These are phyloP conservation scores for Rhododendron mucronatum DNA, from an alignment of 148 eudicot genomes.

Conservation along the genomic window DNA sequence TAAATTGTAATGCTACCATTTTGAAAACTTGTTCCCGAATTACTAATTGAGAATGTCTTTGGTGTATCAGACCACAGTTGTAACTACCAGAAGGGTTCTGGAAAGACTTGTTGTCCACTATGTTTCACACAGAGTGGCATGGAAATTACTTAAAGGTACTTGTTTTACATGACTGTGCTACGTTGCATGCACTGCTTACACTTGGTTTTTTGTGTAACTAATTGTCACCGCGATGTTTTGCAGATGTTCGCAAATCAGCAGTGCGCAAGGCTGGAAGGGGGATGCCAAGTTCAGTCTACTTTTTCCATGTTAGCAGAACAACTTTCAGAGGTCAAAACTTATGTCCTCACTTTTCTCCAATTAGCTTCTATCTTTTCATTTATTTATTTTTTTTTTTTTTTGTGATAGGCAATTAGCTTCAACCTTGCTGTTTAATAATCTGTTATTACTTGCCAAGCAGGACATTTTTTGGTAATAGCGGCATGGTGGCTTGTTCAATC, in stretches of 20 bases:
- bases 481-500: constrained; percentile 95
- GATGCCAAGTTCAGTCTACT: constrained; percentile 55
- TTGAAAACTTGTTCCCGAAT: background rate
- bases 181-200: background rate
- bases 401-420: background rate
- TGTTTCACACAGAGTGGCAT: constrained; percentile 79
- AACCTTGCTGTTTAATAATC: background rate
- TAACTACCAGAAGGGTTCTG: constrained; percentile 82
- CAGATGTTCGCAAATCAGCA: constrained; percentile 91
- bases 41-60: background rate
- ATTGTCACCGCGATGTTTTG: constrained; percentile 5
- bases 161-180: background rate
- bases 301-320: constrained; percentile 53
- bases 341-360: background rate
- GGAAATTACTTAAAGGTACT: constrained; percentile 96
- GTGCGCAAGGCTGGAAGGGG: constrained; percentile 75
- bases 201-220: background rate
- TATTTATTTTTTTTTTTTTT: background rate
- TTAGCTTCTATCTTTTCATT: background rate
- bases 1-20: background rate
- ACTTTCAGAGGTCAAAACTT: constrained; percentile 64
- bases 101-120: constrained; percentile 78
- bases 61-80: constrained; percentile 59
- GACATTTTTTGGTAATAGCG: constrained; percentile 74
- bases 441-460: constrained; percentile 32